These are phyloP conservation scores for Chrysoporthe puriensis DNA, from an alignment of 2,329 filamentous ascomycete species.

Conservation along the genomic window DNA sequence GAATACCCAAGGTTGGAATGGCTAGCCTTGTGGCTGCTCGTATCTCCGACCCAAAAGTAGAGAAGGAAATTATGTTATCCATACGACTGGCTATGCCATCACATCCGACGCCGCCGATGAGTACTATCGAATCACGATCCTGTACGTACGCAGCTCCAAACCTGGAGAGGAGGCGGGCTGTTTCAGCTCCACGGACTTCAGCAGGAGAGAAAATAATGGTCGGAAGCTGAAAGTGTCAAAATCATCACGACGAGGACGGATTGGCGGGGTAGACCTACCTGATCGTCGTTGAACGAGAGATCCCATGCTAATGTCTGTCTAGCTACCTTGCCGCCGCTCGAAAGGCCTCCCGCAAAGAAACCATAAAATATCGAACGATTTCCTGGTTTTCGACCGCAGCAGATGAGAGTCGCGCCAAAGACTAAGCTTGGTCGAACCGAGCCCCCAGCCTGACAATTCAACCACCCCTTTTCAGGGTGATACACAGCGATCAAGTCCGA, in stretches of 20 bases:
- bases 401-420: constrained; percentile 49
- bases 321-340: constrained; percentile 63
- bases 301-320: constrained; percentile 69
- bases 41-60: constrained; percentile 8
- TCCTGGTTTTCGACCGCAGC: constrained; percentile 25
- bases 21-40: neutral
- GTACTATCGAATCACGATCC: constrained; percentile 34
- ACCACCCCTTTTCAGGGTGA: constrained; percentile 51
- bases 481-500: constrained; percentile 60
- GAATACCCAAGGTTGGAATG: constrained; percentile 6
- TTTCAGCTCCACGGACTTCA: neutral
- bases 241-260: neutral
- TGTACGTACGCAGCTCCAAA: constrained; percentile 48
- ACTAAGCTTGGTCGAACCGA: constrained; percentile 40
- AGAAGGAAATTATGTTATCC: constrained; percentile 53
- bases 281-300: constrained; percentile 45
- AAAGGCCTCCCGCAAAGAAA: constrained; percentile 73
- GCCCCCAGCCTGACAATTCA: constrained; percentile 44
- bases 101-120: constrained; percentile 50
- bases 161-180: constrained; percentile 32
- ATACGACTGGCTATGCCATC: constrained; percentile 47
- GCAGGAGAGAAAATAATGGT: constrained; percentile 18
- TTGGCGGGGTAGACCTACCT: constrained; percentile 41
- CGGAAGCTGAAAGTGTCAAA: constrained; percentile 20
- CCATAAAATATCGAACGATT: constrained; percentile 53